Evolutionary conservation across 331 rosid species (phyloP).

Genomic region (Telfairia occidentalis): DNA sequence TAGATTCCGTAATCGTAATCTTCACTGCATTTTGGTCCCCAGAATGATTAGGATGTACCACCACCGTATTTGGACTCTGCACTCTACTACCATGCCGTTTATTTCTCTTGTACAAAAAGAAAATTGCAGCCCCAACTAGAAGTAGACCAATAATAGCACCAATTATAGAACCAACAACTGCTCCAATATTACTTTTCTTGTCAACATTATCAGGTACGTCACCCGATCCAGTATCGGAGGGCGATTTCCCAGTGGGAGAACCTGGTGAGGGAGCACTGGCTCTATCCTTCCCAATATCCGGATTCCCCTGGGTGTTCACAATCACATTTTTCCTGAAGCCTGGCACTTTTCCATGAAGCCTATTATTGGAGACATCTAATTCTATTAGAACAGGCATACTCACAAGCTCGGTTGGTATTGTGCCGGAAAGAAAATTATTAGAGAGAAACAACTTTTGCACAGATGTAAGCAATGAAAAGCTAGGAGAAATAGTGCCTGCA

Average conservation of each 20-base stretch:
- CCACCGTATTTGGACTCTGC: conserved; percentile 15
- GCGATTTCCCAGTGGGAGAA: neutral
- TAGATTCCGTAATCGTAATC: conserved; percentile 24
- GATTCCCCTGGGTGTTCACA: conserved; percentile 40
- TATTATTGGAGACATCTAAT: conserved; percentile 53
- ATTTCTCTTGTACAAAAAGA: conserved; percentile 18
- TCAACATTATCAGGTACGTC: neutral
- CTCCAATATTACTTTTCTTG: conserved; percentile 13
- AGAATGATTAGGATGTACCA: conserved; percentile 33
- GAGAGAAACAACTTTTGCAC: conserved; percentile 32
- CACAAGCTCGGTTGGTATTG: conserved; percentile 51
- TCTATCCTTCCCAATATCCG: conserved; percentile 43
- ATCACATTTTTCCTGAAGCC: conserved; percentile 24
- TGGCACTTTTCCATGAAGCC: conserved; percentile 45
- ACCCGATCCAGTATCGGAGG: neutral
- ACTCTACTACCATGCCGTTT: conserved; percentile 12
- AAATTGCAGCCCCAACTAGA: conserved; percentile 17
- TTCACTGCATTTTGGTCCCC: conserved; percentile 33
- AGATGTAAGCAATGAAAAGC: conserved; percentile 28
- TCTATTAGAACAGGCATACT: conserved; percentile 29
- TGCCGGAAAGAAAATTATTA: conserved; percentile 37
- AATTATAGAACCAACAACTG: conserved; percentile 26
- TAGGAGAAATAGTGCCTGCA: conserved; percentile 52
- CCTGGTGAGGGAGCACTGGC: conserved; percentile 15
- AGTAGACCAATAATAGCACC: conserved; percentile 20